Conservation (phyloP, 371 early-diverging fungal species). For the Lichtheimia hyalospora region DNA sequence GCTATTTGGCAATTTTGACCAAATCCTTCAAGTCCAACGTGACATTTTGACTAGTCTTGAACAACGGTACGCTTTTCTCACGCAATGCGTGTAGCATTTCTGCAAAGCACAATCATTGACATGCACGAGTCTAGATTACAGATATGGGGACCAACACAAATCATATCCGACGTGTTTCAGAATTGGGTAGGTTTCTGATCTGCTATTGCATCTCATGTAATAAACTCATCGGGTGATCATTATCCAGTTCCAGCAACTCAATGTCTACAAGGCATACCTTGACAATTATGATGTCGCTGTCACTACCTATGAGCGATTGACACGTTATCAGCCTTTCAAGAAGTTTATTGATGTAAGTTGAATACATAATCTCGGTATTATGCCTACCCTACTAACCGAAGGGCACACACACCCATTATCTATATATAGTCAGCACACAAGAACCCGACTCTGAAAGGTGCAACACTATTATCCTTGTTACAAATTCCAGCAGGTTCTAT, state of each 20-base stretch:
- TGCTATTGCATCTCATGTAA: neutral
- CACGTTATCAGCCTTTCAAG: constrained; percentile 41
- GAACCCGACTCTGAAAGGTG: constrained; percentile 20
- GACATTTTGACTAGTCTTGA: constrained; percentile 27
- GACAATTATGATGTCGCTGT: constrained; percentile 39
- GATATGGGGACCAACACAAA: constrained; percentile 25
- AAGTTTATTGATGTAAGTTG: constrained; percentile 43
- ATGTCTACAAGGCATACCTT: constrained; percentile 30
- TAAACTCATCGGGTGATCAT: neutral
- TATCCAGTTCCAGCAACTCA: constrained; percentile 30
- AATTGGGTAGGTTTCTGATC: constrained; percentile 14
- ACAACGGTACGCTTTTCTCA: constrained; percentile 27
- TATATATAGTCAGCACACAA: constrained; percentile 18
- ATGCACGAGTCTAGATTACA: neutral
- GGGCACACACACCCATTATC: neutral
- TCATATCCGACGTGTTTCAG: constrained; percentile 23
- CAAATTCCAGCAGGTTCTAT: constrained; percentile 43
- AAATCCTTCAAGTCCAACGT: constrained; percentile 31
- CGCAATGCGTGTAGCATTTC: neutral
- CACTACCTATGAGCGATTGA: constrained; percentile 40
- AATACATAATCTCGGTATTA: neutral
- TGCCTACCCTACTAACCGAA: neutral
- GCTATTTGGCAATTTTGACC: constrained; percentile 47
- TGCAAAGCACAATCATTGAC: neutral
- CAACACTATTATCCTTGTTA: constrained; percentile 32